phyloP scores from a whole-genome alignment of 2,329 filamentous ascomycete species.

The Orbilia brochopaga region DNA sequence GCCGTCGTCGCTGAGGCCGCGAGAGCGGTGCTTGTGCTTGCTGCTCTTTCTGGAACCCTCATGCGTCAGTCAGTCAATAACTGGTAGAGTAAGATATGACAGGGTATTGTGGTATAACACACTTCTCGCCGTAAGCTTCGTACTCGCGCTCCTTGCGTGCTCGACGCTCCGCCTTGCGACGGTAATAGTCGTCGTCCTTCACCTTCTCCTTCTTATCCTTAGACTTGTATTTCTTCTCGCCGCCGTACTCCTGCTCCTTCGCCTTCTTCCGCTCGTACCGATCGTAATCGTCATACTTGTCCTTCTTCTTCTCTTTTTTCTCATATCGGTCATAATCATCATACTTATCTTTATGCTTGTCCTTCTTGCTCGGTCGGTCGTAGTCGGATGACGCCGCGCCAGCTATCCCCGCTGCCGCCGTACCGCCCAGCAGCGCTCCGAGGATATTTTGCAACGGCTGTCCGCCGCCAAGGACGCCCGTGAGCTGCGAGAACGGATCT shows the following conservation, averaged over 20 bases:
- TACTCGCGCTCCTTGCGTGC: constrained; percentile 40
- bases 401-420: constrained; percentile 22
- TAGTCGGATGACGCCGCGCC: constrained; percentile 34
- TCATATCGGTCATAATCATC: constrained; percentile 33
- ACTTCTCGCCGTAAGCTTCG: constrained; percentile 25
- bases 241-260: constrained; percentile 46
- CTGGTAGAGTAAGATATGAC: background rate
- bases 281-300: constrained; percentile 45
- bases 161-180: constrained; percentile 40
- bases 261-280: constrained; percentile 25
- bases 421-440: constrained; percentile 50
- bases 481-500: constrained; percentile 50
- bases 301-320: constrained; percentile 29
- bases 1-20: too few species aligned
- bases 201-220: constrained; percentile 50
- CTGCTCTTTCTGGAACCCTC: constrained; percentile 19
- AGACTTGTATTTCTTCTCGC: constrained; percentile 43
- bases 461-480: constrained; percentile 50
- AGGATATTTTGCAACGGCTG: constrained; percentile 51
- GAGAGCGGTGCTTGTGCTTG: constrained; percentile 30
- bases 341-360: constrained; percentile 47
- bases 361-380: constrained; percentile 21
- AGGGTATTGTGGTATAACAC: background rate
- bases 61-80: background rate
- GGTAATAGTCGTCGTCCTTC: constrained; percentile 48